Conservation (phyloP, 345 rosid species). For the Eutrema japonicum region DNA sequence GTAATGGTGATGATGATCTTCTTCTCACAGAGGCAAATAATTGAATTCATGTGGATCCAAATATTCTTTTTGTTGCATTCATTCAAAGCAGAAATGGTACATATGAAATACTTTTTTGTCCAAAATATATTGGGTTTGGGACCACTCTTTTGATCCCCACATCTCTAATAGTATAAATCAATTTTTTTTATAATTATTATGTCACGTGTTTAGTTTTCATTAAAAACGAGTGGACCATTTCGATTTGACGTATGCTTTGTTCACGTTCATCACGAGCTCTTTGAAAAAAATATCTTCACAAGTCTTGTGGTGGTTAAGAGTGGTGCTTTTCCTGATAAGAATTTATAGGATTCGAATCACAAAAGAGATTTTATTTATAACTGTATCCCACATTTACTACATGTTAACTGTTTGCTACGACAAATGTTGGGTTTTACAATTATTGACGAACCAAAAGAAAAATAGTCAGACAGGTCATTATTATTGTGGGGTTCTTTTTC, state of each 20-base stretch:
- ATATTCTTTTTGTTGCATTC: not conserved
- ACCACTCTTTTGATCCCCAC: slow-evolving; percentile 3
- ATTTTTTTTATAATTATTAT: not conserved
- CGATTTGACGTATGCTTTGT: not conserved
- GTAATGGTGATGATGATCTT: not conserved
- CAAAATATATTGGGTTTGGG: not conserved
- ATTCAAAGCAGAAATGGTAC: not conserved
- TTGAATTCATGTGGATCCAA: slow-evolving; percentile 3
- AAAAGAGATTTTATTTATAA: not conserved
- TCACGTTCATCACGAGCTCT: slow-evolving; percentile 5
- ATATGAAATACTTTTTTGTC: not conserved
- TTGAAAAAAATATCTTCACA: not conserved
- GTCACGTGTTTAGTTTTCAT: slow-evolving; percentile 10
- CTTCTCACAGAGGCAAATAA: not conserved
- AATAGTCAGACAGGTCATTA: not conserved
- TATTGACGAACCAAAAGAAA: slow-evolving; percentile 2
- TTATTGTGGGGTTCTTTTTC: not conserved
- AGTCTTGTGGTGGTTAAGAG: slow-evolving; percentile 16
- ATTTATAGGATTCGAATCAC: slow-evolving; percentile 13
- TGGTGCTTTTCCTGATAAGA: not conserved
- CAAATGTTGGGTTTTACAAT: slow-evolving; percentile 3
- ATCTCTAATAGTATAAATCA: slow-evolving; percentile 11
- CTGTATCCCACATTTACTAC: slow-evolving; percentile 2
- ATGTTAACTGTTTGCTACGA: not conserved
- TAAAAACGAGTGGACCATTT: slow-evolving; percentile 1